Conservation (phyloP, 2,329 filamentous ascomycete species). For the Chrysosporium queenslandicum region DNA sequence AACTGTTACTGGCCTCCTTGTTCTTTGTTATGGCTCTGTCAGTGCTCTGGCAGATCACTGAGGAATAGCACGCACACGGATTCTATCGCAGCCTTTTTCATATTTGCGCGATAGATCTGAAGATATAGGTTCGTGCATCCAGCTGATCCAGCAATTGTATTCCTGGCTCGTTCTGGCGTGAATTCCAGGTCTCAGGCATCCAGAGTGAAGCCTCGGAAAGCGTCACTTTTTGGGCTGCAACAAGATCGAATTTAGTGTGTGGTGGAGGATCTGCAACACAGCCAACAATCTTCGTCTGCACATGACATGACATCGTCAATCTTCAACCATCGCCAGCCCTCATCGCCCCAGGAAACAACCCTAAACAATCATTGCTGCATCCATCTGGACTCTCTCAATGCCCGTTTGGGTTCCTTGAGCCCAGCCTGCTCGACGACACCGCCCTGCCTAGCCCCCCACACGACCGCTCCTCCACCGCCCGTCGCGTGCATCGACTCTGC, state of each 20-base stretch:
- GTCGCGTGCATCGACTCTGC: slow-evolving; percentile 8
- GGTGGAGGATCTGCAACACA: slow-evolving; percentile 9
- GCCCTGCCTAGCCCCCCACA: slow-evolving; percentile 3
- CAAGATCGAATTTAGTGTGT: neutral
- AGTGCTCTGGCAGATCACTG: too few species aligned
- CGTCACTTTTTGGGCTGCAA: slow-evolving; percentile 4
- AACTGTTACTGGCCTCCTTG: too few species aligned
- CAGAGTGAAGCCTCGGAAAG: neutral
- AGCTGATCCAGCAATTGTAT: too few species aligned
- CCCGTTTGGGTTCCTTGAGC: neutral
- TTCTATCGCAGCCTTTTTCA: too few species aligned
- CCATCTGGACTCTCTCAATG: neutral
- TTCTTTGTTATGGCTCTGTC: too few species aligned
- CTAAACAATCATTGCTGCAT: neutral
- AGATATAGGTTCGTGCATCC: too few species aligned
- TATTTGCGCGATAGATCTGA: too few species aligned
- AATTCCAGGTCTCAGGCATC: slow-evolving; percentile 2
- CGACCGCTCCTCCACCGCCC: slow-evolving; percentile 6
- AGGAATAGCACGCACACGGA: too few species aligned
- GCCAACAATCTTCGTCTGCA: neutral
- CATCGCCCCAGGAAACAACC: neutral
- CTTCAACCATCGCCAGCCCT: neutral
- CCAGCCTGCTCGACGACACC: neutral
- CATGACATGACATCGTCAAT: slow-evolving; percentile 11
- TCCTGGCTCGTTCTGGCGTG: too few species aligned